Percentiles rank a stretch among this genome's conserved stretches.
Conservation (phyloP, 352 stramenopile genomes). For the Pythium coloratum region DNA sequence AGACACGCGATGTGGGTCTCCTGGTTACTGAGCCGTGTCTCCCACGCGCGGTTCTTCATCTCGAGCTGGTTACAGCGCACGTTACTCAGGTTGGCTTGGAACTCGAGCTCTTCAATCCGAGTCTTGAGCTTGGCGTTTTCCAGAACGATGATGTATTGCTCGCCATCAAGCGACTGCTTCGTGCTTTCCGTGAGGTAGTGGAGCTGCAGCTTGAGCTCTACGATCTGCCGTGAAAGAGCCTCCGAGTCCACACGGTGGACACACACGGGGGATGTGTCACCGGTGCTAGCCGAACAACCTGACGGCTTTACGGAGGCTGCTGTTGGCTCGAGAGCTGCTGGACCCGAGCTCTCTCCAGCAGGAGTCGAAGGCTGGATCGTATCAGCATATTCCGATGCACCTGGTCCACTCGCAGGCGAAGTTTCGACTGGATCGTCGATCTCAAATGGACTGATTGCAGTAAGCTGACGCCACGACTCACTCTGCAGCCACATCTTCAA, state of each 20-base stretch:
- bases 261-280: conserved; percentile 26
- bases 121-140: conserved; percentile 75
- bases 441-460: conserved; percentile 13
- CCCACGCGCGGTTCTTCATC: conserved; percentile 68
- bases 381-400: neutral
- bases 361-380: neutral
- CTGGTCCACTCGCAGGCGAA: neutral
- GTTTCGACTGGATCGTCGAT: conserved; percentile 2
- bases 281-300: neutral
- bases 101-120: conserved; percentile 70
- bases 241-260: conserved; percentile 62
- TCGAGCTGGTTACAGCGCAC: conserved; percentile 61
- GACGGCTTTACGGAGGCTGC: neutral
- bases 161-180: conserved; percentile 54
- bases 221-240: conserved; percentile 60
- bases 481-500: conserved; percentile 64
- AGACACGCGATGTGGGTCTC: conserved; percentile 73
- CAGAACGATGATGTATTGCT: conserved; percentile 61
- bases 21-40: conserved; percentile 71
- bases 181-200: conserved; percentile 71
- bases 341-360: neutral
- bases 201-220: conserved; percentile 76
- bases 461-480: conserved; percentile 29
- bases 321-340: neutral
- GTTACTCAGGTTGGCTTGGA: conserved; percentile 61